Evolutionary conservation across 2,329 filamentous ascomycete species (phyloP).

Genomic region (Epichloe sibirici): DNA sequence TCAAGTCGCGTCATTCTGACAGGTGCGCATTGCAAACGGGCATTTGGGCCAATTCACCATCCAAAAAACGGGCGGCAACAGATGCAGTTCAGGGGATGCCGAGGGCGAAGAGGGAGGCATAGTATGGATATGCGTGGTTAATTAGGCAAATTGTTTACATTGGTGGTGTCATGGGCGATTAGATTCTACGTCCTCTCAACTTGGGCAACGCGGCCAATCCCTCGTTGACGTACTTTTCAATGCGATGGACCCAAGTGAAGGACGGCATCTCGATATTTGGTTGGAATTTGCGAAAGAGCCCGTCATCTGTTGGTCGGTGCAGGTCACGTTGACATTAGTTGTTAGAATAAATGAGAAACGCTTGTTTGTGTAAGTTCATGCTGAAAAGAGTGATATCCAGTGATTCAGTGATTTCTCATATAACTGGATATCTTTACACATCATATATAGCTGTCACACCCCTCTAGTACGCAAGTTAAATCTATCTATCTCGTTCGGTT

Average conservation of each 20-base stretch:
- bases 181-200: background rate
- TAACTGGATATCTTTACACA: background rate
- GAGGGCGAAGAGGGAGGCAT: background rate
- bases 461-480: background rate
- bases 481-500: background rate
- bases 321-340: background rate
- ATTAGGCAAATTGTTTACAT: background rate
- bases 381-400: background rate
- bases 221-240: background rate
- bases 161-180: background rate
- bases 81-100: background rate
- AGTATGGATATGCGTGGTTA: background rate
- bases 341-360: background rate
- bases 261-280: background rate
- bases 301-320: background rate
- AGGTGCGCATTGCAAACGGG: background rate
- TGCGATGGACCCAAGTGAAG: background rate
- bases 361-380: background rate
- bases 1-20: background rate
- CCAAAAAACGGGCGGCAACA: background rate
- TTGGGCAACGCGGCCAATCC: background rate
- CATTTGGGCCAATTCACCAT: background rate
- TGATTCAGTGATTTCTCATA: background rate
- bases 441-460: background rate
- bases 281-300: background rate